Conservation (phyloP, 2,329 filamentous ascomycete species). For the Exophiala bonariae region DNA sequence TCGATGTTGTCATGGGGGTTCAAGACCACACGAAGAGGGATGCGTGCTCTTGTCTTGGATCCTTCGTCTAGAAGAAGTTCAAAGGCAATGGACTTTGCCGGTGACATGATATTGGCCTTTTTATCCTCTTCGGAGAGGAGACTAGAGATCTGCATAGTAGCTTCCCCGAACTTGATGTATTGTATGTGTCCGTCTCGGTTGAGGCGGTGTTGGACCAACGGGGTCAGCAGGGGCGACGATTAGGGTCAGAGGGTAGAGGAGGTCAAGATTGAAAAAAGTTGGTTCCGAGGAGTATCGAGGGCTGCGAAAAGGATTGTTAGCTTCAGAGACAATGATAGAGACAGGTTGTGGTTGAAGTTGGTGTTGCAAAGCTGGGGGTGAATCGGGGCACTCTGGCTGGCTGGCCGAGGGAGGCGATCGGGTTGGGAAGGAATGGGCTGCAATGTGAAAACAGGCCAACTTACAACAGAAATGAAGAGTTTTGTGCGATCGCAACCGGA, state of each 20-base stretch:
- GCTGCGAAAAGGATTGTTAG: slow-evolving; percentile 6
- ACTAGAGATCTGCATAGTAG: slow-evolving; percentile 29
- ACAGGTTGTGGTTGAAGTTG: neutral
- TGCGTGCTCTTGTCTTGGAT: slow-evolving; percentile 59
- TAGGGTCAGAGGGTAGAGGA: slow-evolving; percentile 1
- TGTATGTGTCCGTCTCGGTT: slow-evolving; percentile 24
- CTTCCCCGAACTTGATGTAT: slow-evolving; percentile 36
- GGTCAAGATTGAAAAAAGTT: neutral
- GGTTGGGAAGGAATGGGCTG: slow-evolving; percentile 4
- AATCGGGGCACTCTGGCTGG: neutral
- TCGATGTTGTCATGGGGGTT: slow-evolving; percentile 95
- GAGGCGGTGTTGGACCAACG: neutral
- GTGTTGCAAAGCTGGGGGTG: neutral
- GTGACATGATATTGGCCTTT: slow-evolving; percentile 34
- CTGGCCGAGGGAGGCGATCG: neutral
- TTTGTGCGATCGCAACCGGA: slow-evolving; percentile 27
- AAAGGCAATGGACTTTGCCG: slow-evolving; percentile 63
- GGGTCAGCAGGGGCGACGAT: neutral
- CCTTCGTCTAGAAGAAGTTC: slow-evolving; percentile 61
- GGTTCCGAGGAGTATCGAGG: neutral
- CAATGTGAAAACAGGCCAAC: slow-evolving; percentile 31
- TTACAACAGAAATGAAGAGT: slow-evolving; percentile 27
- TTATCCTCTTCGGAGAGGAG: slow-evolving; percentile 23
- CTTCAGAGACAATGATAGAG: neutral
- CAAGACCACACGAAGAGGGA: slow-evolving; percentile 75